phyloP scores from a whole-genome alignment of 352 stramenopile species.

The Phytophthora uliginosa region DNA sequence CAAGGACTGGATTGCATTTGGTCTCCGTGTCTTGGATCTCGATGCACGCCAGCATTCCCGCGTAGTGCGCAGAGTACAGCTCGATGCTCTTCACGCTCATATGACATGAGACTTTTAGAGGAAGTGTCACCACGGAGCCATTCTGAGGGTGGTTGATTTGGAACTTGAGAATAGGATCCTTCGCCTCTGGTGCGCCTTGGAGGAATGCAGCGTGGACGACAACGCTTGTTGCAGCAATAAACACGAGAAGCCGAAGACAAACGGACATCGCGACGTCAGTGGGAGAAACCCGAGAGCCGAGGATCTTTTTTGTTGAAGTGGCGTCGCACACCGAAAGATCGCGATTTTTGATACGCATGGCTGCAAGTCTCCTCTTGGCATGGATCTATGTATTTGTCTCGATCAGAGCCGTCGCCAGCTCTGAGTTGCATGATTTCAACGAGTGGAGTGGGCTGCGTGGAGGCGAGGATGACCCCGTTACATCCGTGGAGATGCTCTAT shows the following conservation, averaged over 20 bases:
- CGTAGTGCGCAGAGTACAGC: not conserved
- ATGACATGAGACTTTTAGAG: constrained; percentile 1
- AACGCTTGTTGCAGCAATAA: not conserved
- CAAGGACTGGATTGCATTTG: constrained; percentile 8
- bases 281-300: not conserved
- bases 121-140: constrained; percentile 6
- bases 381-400: not conserved
- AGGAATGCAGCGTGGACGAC: not conserved
- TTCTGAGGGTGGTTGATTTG: not conserved
- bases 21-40: not conserved
- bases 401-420: not conserved
- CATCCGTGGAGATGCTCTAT: not conserved
- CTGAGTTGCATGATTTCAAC: not conserved
- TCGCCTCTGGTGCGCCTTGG: not conserved
- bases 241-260: not conserved
- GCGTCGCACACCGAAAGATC: constrained; percentile 3
- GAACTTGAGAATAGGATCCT: constrained; percentile 4
- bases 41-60: constrained; percentile 4
- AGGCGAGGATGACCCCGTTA: not conserved
- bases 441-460: not conserved
- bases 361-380: not conserved
- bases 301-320: not conserved
- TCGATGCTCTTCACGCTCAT: constrained; percentile 6
- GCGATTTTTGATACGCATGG: not conserved
- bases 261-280: not conserved